These are phyloP conservation scores for Musa schizocarpa DNA, from an alignment of 176 grass and related monocot genomes.

Conservation along the genomic window DNA sequence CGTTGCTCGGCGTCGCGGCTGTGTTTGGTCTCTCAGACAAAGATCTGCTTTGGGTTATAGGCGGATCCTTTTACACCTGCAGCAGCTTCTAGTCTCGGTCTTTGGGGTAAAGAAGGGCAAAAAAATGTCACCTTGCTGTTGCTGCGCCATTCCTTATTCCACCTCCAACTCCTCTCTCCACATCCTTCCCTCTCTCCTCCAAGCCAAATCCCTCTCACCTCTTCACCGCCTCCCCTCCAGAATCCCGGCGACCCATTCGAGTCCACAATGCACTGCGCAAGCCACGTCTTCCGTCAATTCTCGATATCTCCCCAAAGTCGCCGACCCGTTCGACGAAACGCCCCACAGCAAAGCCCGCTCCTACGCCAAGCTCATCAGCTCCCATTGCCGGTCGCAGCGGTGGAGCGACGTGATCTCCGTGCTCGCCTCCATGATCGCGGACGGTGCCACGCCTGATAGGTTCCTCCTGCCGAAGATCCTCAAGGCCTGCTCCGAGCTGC, in stretches of 20 bases:
- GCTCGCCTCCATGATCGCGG: constrained; percentile 37
- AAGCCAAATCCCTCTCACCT: constrained; percentile 8
- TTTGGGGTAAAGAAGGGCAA: not conserved
- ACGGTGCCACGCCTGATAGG: constrained; percentile 37
- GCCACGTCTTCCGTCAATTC: not conserved
- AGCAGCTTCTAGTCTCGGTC: not conserved
- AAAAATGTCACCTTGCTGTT: constrained; percentile 35
- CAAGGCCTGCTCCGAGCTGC: constrained; percentile 43
- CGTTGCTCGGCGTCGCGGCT: too few species aligned
- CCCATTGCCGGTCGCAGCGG: constrained; percentile 32
- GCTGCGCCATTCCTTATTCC: not conserved
- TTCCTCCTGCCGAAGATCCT: constrained; percentile 64
- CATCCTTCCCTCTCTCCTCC: constrained; percentile 19
- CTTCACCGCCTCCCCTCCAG: not conserved
- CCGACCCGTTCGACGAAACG: constrained; percentile 16
- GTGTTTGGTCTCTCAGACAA: too few species aligned
- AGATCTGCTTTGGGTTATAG: too few species aligned
- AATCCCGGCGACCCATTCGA: not conserved
- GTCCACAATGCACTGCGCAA: too few species aligned
- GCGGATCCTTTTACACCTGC: too few species aligned
- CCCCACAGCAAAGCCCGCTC: constrained; percentile 12
- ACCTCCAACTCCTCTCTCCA: not conserved
- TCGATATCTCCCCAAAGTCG: not conserved
- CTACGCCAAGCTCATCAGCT: constrained; percentile 38
- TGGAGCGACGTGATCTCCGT: constrained; percentile 38